Conservation (phyloP, 352 stramenopile genomes). For the Phytophthora hibernalis region DNA sequence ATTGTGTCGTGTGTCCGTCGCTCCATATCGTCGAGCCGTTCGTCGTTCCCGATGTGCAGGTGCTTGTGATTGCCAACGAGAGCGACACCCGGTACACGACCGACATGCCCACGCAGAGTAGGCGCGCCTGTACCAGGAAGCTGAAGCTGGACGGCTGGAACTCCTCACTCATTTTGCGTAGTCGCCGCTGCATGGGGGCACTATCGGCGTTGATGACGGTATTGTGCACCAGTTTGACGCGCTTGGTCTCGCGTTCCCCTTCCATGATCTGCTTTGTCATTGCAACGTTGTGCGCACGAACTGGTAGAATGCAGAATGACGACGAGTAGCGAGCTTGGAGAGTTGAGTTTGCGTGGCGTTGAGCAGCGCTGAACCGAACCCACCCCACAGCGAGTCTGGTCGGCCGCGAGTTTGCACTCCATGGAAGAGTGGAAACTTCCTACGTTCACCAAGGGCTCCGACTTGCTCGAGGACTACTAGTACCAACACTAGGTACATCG, state of each 20-base stretch:
- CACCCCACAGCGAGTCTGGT: conserved; percentile 7
- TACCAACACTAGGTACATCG: conserved; percentile 7
- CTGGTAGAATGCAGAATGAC: conserved; percentile 37
- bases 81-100: conserved; percentile 69
- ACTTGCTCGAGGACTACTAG: neutral
- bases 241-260: conserved; percentile 31
- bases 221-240: conserved; percentile 38
- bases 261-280: conserved; percentile 41
- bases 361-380: conserved; percentile 41
- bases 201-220: conserved; percentile 14
- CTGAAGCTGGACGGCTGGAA: conserved; percentile 55
- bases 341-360: conserved; percentile 42
- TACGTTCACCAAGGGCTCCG: conserved; percentile 5
- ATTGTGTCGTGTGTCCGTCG: conserved; percentile 38
- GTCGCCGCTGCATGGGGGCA: conserved; percentile 45
- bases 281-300: neutral
- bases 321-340: conserved; percentile 24
- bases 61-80: conserved; percentile 33
- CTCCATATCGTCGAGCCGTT: conserved; percentile 19
- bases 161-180: conserved; percentile 72
- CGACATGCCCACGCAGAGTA: conserved; percentile 64
- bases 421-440: conserved; percentile 31
- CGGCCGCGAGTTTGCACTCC: conserved; percentile 7
- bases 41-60: conserved; percentile 19
- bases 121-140: conserved; percentile 52